Evolutionary conservation across 306 rosid species (phyloP).

Genomic region (Glycyrrhiza uralensis): DNA sequence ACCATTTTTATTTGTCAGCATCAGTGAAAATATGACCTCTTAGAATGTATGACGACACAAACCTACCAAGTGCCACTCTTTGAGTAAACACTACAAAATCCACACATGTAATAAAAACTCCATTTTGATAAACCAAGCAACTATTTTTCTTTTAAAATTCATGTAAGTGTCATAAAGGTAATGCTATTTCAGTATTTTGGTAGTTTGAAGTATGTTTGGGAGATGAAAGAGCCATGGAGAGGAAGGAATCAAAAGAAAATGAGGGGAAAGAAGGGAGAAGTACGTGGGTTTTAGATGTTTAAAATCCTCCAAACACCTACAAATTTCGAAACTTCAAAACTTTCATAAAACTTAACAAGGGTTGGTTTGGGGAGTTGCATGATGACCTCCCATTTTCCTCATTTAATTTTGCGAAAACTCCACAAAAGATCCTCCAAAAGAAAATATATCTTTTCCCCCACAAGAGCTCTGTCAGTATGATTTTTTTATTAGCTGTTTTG

Average conservation of each 20-base stretch:
- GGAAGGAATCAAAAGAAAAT: neutral
- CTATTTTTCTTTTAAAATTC: neutral
- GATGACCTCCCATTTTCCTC: conserved; percentile 8
- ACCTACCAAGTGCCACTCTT: neutral
- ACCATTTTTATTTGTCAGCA: neutral
- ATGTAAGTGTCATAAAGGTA: neutral
- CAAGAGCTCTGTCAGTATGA: neutral
- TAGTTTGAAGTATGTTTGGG: neutral
- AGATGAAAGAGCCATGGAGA: neutral
- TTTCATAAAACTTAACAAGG: neutral
- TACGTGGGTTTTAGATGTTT: neutral
- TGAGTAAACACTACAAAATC: neutral
- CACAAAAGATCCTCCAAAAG: neutral
- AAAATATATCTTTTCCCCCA: neutral
- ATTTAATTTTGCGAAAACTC: neutral
- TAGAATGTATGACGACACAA: neutral
- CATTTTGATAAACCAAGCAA: conserved; percentile 8
- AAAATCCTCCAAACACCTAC: neutral
- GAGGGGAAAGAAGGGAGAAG: neutral
- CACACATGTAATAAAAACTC: neutral
- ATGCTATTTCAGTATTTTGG: neutral
- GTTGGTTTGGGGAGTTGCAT: neutral
- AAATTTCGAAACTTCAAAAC: neutral
- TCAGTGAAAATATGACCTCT: neutral
- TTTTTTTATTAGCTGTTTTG: neutral